Base-by-base conservation (phyloP, 1,284 basidiomycete species). In the Singerocomus inundabilis region DNA sequence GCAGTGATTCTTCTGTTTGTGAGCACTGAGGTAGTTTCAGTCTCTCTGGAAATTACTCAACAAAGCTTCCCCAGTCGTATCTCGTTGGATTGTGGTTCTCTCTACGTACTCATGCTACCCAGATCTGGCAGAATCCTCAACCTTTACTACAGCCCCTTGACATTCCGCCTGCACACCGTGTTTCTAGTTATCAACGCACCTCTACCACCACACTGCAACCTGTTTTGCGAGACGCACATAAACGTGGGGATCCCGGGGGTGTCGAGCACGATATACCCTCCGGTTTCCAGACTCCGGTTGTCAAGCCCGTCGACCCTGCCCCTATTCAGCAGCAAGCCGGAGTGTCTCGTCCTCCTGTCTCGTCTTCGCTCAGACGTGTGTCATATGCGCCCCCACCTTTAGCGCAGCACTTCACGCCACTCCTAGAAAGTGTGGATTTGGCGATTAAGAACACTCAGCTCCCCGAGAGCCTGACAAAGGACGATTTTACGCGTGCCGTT, bases 61-160 rank as follows among this genome's bases (percentile, higher is more conserved):
- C 33, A 4, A 34, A 46, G 3, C 42, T 43, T 21, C 16, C 15
- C 56, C 4, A 97, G 93, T 98, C 97, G 0, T 99, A 99, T 70
- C 81, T 97, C 39, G 85, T 99, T 51, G 97, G 97, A 31, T 76
- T 99, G 0, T 99, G 97, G 97, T 99, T 99, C 77, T 98, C 96
- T 39, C 82, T 99, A 16, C 88, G 94, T 39, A 99, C 97, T 0
- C 97, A 99, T 67, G 97, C 97, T 4, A 88, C 91, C 13, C 97
- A 99, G 68, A 99, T 99, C 60, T 99, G 97, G 97, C 95, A 99
- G 68, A 98, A 98, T 64, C 93, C 93, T 3, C 91, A 93, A 62
- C 89, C 86, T 53, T 75, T 94, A 12, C 76, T 94, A 58, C 84
- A 91, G 31, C 73, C 80, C 3, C 66, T 81, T 49, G 91, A 93